Percentiles rank a stretch among this genome's conserved stretches.
Conservation (phyloP, 495 filamentous ascomycete genomes). For the Bryoglossum gracile region DNA sequence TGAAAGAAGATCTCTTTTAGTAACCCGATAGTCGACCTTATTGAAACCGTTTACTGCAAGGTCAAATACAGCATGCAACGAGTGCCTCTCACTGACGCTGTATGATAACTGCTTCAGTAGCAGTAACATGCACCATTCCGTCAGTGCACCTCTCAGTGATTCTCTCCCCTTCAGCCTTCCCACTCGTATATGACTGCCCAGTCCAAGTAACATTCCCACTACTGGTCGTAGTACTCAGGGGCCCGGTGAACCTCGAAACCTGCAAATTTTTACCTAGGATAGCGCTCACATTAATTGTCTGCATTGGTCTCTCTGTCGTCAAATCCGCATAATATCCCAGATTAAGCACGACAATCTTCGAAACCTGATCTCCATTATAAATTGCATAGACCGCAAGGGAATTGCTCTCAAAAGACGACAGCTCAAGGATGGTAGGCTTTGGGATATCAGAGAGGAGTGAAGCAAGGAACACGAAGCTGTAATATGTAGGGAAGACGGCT, state of each 20-base stretch:
- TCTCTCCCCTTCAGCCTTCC: too few species aligned
- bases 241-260: background rate
- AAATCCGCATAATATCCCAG: background rate
- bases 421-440: background rate
- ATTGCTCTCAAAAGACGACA: background rate
- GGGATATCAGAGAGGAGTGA: background rate
- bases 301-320: background rate
- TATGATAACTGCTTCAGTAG: too few species aligned
- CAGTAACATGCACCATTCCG: too few species aligned
- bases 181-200: too few species aligned
- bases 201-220: constrained; percentile 1
- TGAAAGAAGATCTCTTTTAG: too few species aligned
- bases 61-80: too few species aligned
- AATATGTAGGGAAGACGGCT: background rate
- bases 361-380: background rate
- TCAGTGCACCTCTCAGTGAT: too few species aligned
- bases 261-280: background rate
- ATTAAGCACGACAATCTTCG: background rate
- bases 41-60: too few species aligned
- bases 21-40: too few species aligned
- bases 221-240: background rate
- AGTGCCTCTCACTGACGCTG: too few species aligned
- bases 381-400: background rate
- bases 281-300: background rate
- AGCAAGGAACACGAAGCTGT: background rate